These are phyloP conservation scores for Symbiodinium pilosum DNA, from an alignment of 73 alveolate species.

Conservation along the genomic window DNA sequence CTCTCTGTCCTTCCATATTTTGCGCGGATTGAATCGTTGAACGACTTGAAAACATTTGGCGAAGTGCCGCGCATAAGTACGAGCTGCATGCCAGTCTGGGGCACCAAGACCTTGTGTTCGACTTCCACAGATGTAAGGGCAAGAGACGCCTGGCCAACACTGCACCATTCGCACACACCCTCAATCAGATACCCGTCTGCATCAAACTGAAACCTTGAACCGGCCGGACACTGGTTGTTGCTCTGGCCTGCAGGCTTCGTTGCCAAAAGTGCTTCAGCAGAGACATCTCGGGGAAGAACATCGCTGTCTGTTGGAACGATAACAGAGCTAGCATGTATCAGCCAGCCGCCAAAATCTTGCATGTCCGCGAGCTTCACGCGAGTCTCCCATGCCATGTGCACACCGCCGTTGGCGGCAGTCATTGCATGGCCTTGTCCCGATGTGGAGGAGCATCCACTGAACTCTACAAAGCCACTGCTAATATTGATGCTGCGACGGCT, in stretches of 20 bases:
- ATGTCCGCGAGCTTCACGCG: not conserved
- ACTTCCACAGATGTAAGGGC: not conserved
- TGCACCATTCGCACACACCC: not conserved
- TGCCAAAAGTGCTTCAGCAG: not conserved
- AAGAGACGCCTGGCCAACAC: not conserved
- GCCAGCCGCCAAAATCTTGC: not conserved
- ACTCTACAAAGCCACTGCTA: not conserved
- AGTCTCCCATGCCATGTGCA: not conserved
- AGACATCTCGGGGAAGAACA: not conserved
- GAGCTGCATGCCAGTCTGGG: not conserved
- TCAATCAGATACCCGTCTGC: not conserved
- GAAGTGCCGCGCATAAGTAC: not conserved
- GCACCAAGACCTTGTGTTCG: not conserved
- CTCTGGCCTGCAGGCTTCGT: not conserved
- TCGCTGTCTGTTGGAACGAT: not conserved
- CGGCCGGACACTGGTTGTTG: not conserved
- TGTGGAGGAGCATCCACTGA: not conserved
- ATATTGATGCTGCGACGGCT: not conserved
- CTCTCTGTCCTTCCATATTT: not conserved
- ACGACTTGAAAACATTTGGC: not conserved
- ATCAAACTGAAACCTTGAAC: not conserved
- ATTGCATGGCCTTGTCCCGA: not conserved
- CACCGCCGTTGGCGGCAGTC: not conserved
- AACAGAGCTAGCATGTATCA: not conserved
- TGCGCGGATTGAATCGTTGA: not conserved